Conservation (phyloP, 2,329 filamentous ascomycete species). For the Epichloe scottii region DNA sequence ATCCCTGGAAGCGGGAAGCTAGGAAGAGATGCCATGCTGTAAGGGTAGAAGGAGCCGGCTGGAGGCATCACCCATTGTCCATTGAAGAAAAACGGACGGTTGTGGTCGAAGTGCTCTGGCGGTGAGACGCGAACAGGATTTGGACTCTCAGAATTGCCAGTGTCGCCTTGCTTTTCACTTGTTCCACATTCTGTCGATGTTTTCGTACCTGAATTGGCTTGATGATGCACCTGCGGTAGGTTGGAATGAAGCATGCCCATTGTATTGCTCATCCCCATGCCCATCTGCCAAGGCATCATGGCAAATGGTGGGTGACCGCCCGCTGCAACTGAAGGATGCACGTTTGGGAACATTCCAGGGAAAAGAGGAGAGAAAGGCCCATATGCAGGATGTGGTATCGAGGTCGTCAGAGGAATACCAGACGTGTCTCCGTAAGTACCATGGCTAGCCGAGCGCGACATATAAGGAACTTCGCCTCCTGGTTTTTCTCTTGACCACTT, state of each 20-base stretch:
- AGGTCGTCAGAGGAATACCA: conserved; percentile 5
- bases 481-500: conserved; percentile 35
- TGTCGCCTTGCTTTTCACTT: conserved; percentile 19
- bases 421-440: conserved; percentile 3
- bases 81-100: conserved; percentile 31
- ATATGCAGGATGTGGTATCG: conserved; percentile 15
- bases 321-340: conserved; percentile 19
- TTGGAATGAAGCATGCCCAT: conserved; percentile 15
- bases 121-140: conserved; percentile 23
- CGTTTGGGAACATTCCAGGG: conserved; percentile 18
- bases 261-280: conserved; percentile 20
- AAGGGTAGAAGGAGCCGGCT: conserved; percentile 13
- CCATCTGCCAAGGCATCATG: conserved; percentile 29
- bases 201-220: conserved; percentile 9
- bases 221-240: conserved; percentile 12
- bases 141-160: conserved; percentile 18
- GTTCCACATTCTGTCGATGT: conserved; percentile 11
- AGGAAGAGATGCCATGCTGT: conserved; percentile 17
- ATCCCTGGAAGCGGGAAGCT: conserved; percentile 16
- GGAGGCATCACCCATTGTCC: conserved; percentile 30
- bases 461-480: conserved; percentile 10
- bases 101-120: conserved; percentile 33
- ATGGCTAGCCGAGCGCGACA: conserved; percentile 11
- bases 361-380: conserved; percentile 19
- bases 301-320: conserved; percentile 20